A percentile compares a stretch with the other conserved stretches of the same genome.
Evolutionary conservation across 164 flowering plant species (phyloP).

Genomic region (Stephania japonica): DNA sequence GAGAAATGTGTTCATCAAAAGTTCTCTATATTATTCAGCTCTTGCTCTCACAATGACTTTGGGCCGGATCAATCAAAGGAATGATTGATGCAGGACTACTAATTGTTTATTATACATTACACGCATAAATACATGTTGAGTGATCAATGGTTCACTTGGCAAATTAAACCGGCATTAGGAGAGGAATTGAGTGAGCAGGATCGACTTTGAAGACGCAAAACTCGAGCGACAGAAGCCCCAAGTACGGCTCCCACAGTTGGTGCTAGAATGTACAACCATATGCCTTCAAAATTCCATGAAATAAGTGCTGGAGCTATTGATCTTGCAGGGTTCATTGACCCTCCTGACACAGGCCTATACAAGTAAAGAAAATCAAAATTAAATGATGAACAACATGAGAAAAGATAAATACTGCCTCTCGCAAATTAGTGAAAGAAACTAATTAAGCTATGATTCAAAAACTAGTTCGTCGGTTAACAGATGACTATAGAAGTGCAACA

Average conservation of each 20-base stretch:
- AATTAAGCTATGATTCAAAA: no score
- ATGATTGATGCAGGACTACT: background rate
- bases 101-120: background rate
- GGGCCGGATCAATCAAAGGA: background rate
- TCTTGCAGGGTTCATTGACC: slow-evolving; percentile 91
- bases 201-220: slow-evolving; percentile 27
- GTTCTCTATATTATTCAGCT: background rate
- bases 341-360: slow-evolving; percentile 81
- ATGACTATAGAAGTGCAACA: background rate
- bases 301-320: slow-evolving; percentile 77
- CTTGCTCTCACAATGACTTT: background rate
- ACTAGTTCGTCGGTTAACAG: no score
- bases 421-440: no score
- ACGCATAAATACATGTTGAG: background rate
- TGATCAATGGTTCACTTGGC: background rate
- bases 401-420: no score
- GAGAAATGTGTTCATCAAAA: background rate
- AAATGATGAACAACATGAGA: background rate
- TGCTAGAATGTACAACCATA: slow-evolving; percentile 67
- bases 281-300: slow-evolving; percentile 42
- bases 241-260: slow-evolving; percentile 61
- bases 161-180: slow-evolving; percentile 6
- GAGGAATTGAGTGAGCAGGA: slow-evolving; percentile 15
- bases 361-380: background rate
- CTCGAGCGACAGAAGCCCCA: slow-evolving; percentile 34